Evolutionary conservation across 2,329 filamentous ascomycete genomes (phyloP).

Genomic region (Xylariaceae sp.): DNA sequence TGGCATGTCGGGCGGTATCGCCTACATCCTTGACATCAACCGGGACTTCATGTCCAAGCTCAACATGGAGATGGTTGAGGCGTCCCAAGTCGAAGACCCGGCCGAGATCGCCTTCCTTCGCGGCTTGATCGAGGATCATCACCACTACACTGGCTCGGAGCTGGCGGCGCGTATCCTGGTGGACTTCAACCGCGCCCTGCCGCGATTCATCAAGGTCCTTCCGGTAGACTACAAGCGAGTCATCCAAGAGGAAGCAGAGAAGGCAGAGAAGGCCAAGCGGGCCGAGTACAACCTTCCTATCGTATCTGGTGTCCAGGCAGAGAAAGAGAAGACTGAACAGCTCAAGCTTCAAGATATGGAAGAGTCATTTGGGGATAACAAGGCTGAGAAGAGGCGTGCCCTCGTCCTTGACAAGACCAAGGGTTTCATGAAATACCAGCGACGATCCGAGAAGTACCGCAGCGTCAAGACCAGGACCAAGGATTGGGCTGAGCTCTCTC

Average conservation of each 20-base stretch:
- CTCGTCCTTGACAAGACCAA: conserved; percentile 95
- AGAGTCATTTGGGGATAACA: conserved; percentile 77
- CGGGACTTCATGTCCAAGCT: conserved; percentile 88
- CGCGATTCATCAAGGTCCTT: conserved; percentile 86
- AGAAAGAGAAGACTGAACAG: conserved; percentile 62
- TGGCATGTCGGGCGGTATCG: conserved; percentile 97
- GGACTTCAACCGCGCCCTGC: conserved; percentile 89
- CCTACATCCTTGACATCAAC: conserved; percentile 85
- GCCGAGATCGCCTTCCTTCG: conserved; percentile 84
- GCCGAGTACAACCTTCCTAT: conserved; percentile 74
- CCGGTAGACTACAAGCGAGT: conserved; percentile 96
- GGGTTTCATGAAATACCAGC: conserved; percentile 96
- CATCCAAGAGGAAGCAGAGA: conserved; percentile 74
- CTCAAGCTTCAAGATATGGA: conserved; percentile 77
- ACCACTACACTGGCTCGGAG: conserved; percentile 96
- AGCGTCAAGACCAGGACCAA: conserved; percentile 74
- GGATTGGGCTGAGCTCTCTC: conserved; percentile 88
- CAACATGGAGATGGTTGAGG: conserved; percentile 96
- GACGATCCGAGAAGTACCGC: conserved; percentile 89
- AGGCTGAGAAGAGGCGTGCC: conserved; percentile 81
- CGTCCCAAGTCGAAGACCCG: conserved; percentile 74
- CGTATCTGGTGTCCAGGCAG: conserved; percentile 61
- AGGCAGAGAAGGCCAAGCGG: conserved; percentile 78
- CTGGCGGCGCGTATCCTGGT: conserved; percentile 84
- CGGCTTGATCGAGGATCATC: conserved; percentile 89